Evolutionary conservation across 2,329 filamentous ascomycete genomes (phyloP), one percentile per base, ranked within the genome.

Genomic region (Decorospora gaudefroyi): DNA sequence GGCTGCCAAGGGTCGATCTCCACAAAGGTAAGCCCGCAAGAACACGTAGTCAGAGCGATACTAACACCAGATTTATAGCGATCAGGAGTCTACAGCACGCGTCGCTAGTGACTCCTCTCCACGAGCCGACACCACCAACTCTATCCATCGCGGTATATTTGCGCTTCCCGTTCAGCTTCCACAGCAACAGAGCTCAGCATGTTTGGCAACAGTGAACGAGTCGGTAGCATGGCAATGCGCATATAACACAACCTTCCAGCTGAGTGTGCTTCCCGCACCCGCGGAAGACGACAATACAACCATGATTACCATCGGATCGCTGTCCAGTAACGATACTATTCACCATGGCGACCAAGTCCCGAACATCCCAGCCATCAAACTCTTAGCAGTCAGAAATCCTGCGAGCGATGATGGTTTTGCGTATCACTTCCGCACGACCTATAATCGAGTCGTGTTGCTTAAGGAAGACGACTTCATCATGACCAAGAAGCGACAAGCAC

Each of bases 181-280:
- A 4, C 51, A 62, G 32, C 53, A 62, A 22, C 55, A 66, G 16
- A 62, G 49, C 27, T 64, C 58, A 9, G 51, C 51, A 16, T 68
- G 64, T 30, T 47, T 68, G 8, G 41, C 57, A 15, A 53, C 32
- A 15, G 55, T 34, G 6, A 61, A 63, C 28, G 59, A 66, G 15
- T 58, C 52, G 2, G 31, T 51, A 12, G 50, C 62, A 21, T 68
- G 63, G 63, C 43, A 54, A 16, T 65, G 64, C 37, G 47, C 53
- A 1, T 51, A 53, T 3, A 31, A 59, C 6, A 48, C 42, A 19
- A 36, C 19, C 1, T 39, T 66, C 6, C 55, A 57, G 18, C 30
- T 67, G 5, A 55, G 38, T n/a, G 48, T 65, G 10, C 29, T 57
- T 8, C 57, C 59, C 3, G 52, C 54, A 3, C 26, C 49, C 2